Evolutionary conservation across 805 yeast species (phyloP).

Genomic region (Tetrapisispora nanseiensis): DNA sequence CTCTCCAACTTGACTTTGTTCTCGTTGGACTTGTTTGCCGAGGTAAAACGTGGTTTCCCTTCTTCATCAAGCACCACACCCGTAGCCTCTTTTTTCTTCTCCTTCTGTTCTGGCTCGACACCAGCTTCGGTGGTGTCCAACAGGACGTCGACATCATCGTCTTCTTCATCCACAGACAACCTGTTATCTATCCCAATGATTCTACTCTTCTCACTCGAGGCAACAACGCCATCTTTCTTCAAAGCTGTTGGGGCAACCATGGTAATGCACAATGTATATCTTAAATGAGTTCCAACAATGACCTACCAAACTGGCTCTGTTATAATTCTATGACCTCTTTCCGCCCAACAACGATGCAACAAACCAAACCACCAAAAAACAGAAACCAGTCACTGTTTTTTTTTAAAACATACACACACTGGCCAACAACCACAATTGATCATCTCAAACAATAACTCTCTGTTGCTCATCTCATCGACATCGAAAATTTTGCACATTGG

Average conservation of each 20-base stretch:
- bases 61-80: slow-evolving; percentile 52
- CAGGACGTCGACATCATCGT: slow-evolving; percentile 20
- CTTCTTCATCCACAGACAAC: slow-evolving; percentile 28
- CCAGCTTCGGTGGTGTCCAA: slow-evolving; percentile 10
- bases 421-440: background rate
- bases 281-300: too few relatives aligned
- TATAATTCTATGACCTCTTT: too few relatives aligned
- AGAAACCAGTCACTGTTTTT: background rate
- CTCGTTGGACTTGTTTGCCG: slow-evolving; percentile 51
- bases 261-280: too few relatives aligned
- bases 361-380: too few relatives aligned
- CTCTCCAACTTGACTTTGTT: slow-evolving; percentile 70
- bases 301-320: too few relatives aligned
- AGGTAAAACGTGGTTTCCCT: slow-evolving; percentile 79
- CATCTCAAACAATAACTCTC: background rate
- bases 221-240: slow-evolving; percentile 16
- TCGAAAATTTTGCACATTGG: too few relatives aligned
- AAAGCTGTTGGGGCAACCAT: slow-evolving; percentile 33
- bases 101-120: slow-evolving; percentile 8
- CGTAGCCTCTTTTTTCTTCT: slow-evolving; percentile 18
- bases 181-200: slow-evolving; percentile 28
- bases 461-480: background rate
- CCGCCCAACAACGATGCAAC: too few relatives aligned
- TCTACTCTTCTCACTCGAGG: slow-evolving; percentile 13
- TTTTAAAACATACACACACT: background rate